phyloP scores from a whole-genome alignment of 306 rosid species.

The Medicago arabica region DNA sequence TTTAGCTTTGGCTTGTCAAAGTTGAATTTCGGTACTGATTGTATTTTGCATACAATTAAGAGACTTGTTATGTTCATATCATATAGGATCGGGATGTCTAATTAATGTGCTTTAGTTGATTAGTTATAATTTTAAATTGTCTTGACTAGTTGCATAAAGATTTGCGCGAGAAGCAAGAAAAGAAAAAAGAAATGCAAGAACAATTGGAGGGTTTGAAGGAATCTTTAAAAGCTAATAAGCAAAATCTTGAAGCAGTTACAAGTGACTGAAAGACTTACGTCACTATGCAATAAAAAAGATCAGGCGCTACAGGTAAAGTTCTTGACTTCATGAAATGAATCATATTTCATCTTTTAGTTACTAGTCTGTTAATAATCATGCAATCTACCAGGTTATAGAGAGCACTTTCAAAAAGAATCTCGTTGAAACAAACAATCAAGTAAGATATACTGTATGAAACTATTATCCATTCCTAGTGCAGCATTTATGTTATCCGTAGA shows the following conservation, averaged over 20 bases:
- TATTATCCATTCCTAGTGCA: constrained; percentile 43
- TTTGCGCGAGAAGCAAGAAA: constrained; percentile 67
- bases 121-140: constrained; percentile 36
- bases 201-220: constrained; percentile 75
- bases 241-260: constrained; percentile 61
- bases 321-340: constrained; percentile 35
- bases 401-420: constrained; percentile 54
- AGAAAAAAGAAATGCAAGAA: constrained; percentile 68
- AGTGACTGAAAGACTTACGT: constrained; percentile 62
- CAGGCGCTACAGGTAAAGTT: constrained; percentile 74
- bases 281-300: constrained; percentile 71
- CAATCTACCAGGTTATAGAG: constrained; percentile 63
- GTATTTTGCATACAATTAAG: not conserved
- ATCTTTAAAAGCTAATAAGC: constrained; percentile 63
- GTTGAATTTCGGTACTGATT: not conserved
- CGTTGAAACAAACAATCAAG: constrained; percentile 68
- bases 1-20: constrained; percentile 2
- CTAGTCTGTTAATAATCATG: constrained; percentile 21
- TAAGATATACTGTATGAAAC: constrained; percentile 43
- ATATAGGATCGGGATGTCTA: not conserved
- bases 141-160: constrained; percentile 71
- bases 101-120: not conserved
- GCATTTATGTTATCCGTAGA: no score
- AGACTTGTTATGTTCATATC: constrained; percentile 9
- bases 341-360: constrained; percentile 12